These are phyloP conservation scores for Lasiodiplodia hormozganensis DNA, from an alignment of 2,329 filamentous ascomycete species.

Conservation along the genomic window DNA sequence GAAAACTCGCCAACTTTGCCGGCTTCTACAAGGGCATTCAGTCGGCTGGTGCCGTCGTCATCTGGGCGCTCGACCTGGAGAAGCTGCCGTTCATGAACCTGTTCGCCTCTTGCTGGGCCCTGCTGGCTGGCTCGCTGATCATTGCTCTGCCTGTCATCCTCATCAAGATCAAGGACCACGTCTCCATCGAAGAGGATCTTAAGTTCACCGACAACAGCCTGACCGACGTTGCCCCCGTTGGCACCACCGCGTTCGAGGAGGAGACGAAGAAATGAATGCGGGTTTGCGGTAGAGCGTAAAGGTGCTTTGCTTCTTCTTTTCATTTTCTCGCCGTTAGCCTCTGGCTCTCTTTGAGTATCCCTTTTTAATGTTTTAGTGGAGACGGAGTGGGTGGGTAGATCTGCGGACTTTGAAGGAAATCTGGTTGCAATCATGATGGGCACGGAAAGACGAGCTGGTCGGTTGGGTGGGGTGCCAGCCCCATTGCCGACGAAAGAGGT, in stretches of 20 bases:
- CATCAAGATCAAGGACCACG: constrained; percentile 80
- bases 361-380: neutral
- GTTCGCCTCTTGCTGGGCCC: constrained; percentile 78
- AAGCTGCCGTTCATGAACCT: constrained; percentile 70
- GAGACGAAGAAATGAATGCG: constrained; percentile 36
- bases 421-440: neutral
- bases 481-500: neutral
- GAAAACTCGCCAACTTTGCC: constrained; percentile 89
- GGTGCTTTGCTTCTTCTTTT: neutral
- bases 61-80: constrained; percentile 71
- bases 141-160: constrained; percentile 81
- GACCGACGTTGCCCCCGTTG: constrained; percentile 65
- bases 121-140: constrained; percentile 75
- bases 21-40: constrained; percentile 92
- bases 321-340: neutral
- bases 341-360: neutral
- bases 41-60: constrained; percentile 82
- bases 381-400: neutral
- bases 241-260: constrained; percentile 30
- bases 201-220: constrained; percentile 84
- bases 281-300: constrained; percentile 24
- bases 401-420: neutral
- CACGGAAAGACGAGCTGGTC: neutral
- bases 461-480: neutral
- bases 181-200: constrained; percentile 80